Base-by-base conservation (phyloP, 2,329 filamentous ascomycete species). In the Phoma sp. region DNA sequence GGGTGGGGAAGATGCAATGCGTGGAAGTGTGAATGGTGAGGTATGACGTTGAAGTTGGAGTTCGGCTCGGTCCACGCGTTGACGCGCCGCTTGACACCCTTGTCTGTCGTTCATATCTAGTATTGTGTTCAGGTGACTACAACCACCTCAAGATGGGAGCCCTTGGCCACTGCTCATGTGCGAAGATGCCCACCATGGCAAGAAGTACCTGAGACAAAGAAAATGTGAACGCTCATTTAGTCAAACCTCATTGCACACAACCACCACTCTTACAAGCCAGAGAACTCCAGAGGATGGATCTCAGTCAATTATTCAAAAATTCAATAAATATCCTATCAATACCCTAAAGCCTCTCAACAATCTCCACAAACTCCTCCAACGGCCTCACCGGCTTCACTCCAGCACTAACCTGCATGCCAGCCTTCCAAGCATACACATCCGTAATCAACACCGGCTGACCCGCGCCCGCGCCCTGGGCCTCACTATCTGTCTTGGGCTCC, bases 311-410 rank as follows among this genome's bases (percentile, higher is more conserved):
- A 11, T 8, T 33, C 32, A 5, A 8, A 47, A 35, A 29, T 39
- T 14, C 10, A 14, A 4, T 11, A 24, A 8, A 4, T 4, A 11
- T 22, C n/a, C 30, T 22, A 10, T 22, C 8, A 22, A 9, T 14
- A 4, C 14, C 2, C 37, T 49, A 67, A 6, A 67, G 50, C 49
- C 64, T 65, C 50, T 67, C 63, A 1, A 57, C 59, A 44, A 67
- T 80, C 55, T 97, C 93, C 72, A 96, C 90, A 74, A 93, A 98
- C 68, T 92, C 89, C 58, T 82, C 88, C 51, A 98, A 75, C 61
- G 95, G 89, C 68, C 84, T 87, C 27, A 90, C 84, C 0, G 93
- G 85, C 57, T 82, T 82, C 1, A 92, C 86, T 0, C 90, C 93
- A 22, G 83, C 81, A 59, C 87, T 95, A 25, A 91, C 83, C 55